Evolutionary conservation across 768 basidiomycete genomes (phyloP), one percentile per base, ranked within the genome.

Genomic region (Hericium rajendrae): DNA sequence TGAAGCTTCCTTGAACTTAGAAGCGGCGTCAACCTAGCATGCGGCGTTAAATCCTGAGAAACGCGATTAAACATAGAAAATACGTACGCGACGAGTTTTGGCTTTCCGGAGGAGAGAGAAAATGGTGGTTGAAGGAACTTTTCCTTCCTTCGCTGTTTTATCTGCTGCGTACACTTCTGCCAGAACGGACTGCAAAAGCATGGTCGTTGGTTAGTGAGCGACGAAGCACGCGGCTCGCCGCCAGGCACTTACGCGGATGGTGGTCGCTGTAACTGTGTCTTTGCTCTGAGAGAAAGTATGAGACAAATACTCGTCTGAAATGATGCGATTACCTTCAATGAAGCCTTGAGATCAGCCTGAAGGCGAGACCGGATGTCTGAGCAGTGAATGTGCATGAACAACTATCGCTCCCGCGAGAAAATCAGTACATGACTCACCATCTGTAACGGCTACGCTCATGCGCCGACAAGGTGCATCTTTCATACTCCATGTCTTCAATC

Each of bases 81-180:
- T 18, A 70, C 85, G 65, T 65, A 88, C 87, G 53, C 86, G 78
- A 57, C 80, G 78, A 57, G 72, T 64, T 53, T 74, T 70, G 15
- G 82, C 82, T 70, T 81, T 87, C 20, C 81, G 78, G 48, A 88
- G 57, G 59, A 88, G 76, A 46, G 68, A 65, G 26, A 79, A 68
- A 43, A 86, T 76, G 38, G 71, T 70, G 5, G 83, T 73, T 5
- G 79, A 71, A n/a, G 76, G 60, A 11, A 83, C 62, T 28, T 73
- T 71, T 15, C 66, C 64, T 46, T 73, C 71, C 26, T 72, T 66
- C 26, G 76, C 68, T 6, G 68, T 66, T 69, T 89, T 89, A 70
- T 88, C 86, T 38, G 81, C 76, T 9, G 79, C 75, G 61, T 88
- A 81, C 2, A 89, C 75, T 57, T 89, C 87, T 10, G 87, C 76